phyloP scores from a whole-genome alignment of 129 eudicot species.

The Helichrysum umbraculigerum region DNA sequence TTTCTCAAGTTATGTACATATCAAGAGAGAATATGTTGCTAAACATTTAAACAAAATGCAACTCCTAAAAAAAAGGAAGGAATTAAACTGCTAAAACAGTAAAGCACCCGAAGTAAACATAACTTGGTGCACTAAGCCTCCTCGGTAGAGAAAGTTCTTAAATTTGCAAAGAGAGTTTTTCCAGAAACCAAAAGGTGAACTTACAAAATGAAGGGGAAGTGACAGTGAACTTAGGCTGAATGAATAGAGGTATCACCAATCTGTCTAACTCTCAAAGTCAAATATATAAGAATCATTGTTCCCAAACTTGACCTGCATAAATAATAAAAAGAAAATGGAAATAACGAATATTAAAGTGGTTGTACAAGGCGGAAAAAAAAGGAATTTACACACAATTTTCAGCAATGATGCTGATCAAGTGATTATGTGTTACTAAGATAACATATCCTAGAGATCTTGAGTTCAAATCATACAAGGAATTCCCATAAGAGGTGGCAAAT shows the following conservation, averaged over 20 bases:
- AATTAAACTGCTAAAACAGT: slow-evolving; percentile 20
- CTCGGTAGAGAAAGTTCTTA: not conserved
- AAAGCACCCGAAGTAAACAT: slow-evolving; percentile 13
- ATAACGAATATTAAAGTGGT: not conserved
- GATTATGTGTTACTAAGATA: slow-evolving; percentile 1
- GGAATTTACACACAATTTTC: not conserved
- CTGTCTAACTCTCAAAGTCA: slow-evolving; percentile 75
- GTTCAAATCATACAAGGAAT: slow-evolving; percentile 5
- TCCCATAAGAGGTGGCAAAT: not conserved
- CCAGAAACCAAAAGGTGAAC: slow-evolving; percentile 17
- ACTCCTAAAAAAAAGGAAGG: slow-evolving; percentile 18
- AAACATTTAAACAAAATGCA: slow-evolving; percentile 20
- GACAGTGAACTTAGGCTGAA: slow-evolving; percentile 25
- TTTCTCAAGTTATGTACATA: slow-evolving; percentile 29
- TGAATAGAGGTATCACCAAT: slow-evolving; percentile 44
- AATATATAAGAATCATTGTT: slow-evolving; percentile 68
- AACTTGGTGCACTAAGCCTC: slow-evolving; percentile 24
- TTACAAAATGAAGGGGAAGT: slow-evolving; percentile 3
- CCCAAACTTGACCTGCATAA: slow-evolving; percentile 81
- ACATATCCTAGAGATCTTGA: slow-evolving; percentile 4
- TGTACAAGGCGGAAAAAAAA: not conserved
- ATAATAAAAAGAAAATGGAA: slow-evolving; percentile 15
- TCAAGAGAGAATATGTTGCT: slow-evolving; percentile 21
- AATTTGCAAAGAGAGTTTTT: not conserved
- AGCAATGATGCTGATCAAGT: slow-evolving; percentile 6